Evolutionary conservation across 106 monocot species (phyloP).

Genomic region (Dendrobium huoshanense): DNA sequence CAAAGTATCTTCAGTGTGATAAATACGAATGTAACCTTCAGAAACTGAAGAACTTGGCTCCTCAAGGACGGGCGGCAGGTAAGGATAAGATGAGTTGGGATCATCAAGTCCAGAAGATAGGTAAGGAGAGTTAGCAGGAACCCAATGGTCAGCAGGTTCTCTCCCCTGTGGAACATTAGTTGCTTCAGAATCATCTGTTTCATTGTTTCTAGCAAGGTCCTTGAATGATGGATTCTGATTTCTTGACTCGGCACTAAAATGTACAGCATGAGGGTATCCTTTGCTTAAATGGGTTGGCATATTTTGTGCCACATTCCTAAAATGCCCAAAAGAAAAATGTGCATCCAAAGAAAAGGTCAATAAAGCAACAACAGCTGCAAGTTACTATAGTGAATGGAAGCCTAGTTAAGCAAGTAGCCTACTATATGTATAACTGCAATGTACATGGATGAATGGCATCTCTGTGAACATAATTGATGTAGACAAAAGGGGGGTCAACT

Average conservation of each 20-base stretch:
- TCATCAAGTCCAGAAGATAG: constrained; percentile 49
- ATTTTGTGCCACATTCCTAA: constrained; percentile 40
- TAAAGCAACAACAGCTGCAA: not conserved
- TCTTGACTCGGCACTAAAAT: constrained; percentile 32
- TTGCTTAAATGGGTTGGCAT: constrained; percentile 30
- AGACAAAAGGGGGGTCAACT: too few relatives aligned
- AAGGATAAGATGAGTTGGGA: constrained; percentile 48
- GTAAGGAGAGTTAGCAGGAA: constrained; percentile 38
- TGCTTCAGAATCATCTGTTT: constrained; percentile 35
- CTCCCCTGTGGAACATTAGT: constrained; percentile 22
- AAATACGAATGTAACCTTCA: constrained; percentile 58
- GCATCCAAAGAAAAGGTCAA: not conserved
- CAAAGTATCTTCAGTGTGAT: not conserved
- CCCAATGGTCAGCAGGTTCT: constrained; percentile 45
- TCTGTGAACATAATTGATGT: not conserved
- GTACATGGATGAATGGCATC: not conserved
- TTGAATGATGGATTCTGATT: constrained; percentile 48
- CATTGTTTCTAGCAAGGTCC: constrained; percentile 30
- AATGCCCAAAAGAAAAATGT: constrained; percentile 7
- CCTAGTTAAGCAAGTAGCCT: not conserved
- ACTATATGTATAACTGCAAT: not conserved
- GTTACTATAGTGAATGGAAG: not conserved
- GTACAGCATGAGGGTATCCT: constrained; percentile 35
- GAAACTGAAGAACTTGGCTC: constrained; percentile 94
- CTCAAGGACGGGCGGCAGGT: constrained; percentile 88